Evolutionary conservation across 106 monocot species (phyloP), one percentile per base, ranked within the genome.

Genomic region (Apostasia shenzhenica): DNA sequence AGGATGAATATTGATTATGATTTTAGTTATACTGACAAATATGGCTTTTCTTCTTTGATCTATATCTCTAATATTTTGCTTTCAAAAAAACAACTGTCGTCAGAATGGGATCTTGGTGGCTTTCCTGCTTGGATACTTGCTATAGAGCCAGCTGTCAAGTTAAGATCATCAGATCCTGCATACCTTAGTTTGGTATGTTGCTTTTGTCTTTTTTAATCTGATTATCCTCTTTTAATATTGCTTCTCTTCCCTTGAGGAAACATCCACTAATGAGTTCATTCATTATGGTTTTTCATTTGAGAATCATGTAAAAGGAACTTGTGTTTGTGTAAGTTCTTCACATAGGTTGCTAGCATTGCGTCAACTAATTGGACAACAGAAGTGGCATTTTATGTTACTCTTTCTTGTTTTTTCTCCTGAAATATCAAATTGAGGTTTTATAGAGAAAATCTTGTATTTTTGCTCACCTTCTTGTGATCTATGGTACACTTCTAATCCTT

Each of bases 101-200:
- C 77, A 99, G 97, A 99, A 79, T 99, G 97, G 97, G 97, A 99
- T 68, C 78, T 99, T 41, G 97, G 97, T 57, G 97, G 97, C 56
- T 93, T 99, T 77, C 97, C 97, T 73, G 87, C 92, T 65, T 99
- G 97, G 97, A 73, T 99, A 61, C 97, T 99, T 72, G 67, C 87
- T 48, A 74, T 85, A 67, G 81, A 99, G 76, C 97, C 97, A 71
- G 57, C 76, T 68, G 69, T 93, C 14, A 82, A 66, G 57, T 77
- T 99, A 55, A 87, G 97, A 75, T 99, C 97, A 63, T 92, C 97
- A 70, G 92, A 99, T 85, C 77, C 83, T 76, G 45, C 63, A 54
- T 99, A 80, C 74, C 90, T 99, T 72, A 77, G 74, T 8, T 76
- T 90, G 82, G 97, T 93, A 90, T 57, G 61, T 54, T 46, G 10